Base-by-base conservation (phyloP, 139 green algal genomes). In the Bryopsis sp. region DNA sequence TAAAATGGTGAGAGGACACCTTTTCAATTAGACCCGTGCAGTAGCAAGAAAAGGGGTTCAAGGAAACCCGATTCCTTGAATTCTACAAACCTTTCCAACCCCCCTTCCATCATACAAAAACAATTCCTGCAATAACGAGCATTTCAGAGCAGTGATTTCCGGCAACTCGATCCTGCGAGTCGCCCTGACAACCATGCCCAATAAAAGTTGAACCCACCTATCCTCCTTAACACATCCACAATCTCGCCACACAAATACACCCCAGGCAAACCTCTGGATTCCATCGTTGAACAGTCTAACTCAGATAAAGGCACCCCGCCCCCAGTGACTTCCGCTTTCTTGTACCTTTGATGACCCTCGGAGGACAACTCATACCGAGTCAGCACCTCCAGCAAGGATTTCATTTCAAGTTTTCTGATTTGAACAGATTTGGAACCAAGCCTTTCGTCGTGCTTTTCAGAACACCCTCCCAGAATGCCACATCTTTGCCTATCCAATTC, bases 151-250 rank as follows among this genome's bases (percentile, higher is more conserved):
- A n/a, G n/a, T n/a, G n/a, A n/a, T n/a, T n/a, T n/a, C n/a, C n/a
- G n/a, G n/a, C n/a, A n/a, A n/a, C n/a, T n/a, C n/a, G n/a, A n/a
- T 1, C 89, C 89, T 19, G 87, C 90, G 6, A 87, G 57, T 15
- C 87, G 71, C 2, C 89, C 92, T 2, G 78, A 84, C 1, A 88
- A 67, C 86, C 88, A 96, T 0, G 92, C 92, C 82, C 81, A 96
- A 24, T 87, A 89, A 70, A 97, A 97, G 63, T 97, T 97, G 80
- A 94, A 97, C 29, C 92, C 92, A 2, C 92, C 92, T n/a, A 96
- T 93, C 22, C 89, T 75, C 0, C 89, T 88, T 74, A 91, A 91
- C 4, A 95, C 81, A 67, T 96, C 91, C 19, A 85, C 64, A 28
- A 96, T 61, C 78, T 97, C 92, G 1, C 92, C 90, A 58, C 87